phyloP scores from a whole-genome alignment of 306 rosid species.

The Inga laurina region DNA sequence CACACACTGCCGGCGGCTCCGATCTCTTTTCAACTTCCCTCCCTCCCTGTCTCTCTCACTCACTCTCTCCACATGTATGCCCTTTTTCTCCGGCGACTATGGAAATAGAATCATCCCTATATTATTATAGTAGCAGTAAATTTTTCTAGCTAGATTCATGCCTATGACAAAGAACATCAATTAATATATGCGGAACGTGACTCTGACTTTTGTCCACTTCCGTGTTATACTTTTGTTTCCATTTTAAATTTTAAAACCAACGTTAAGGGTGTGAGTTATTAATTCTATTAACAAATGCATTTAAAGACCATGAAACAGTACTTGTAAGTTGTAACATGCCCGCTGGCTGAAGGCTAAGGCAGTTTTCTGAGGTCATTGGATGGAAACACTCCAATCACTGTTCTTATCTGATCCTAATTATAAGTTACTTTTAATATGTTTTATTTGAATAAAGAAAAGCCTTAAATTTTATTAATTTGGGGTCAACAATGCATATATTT shows the following conservation, averaged over 20 bases:
- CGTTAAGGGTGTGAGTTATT: not conserved
- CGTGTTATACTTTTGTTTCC: not conserved
- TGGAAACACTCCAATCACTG: too few species aligned
- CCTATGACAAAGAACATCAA: not conserved
- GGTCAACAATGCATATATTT: too few species aligned
- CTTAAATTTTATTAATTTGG: too few species aligned
- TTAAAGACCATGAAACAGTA: not conserved
- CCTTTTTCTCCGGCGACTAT: not conserved
- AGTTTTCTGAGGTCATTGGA: too few species aligned
- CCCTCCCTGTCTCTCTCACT: not conserved
- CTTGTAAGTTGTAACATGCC: too few species aligned
- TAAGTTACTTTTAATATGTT: too few species aligned
- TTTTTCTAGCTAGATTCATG: not conserved
- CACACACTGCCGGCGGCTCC: not conserved
- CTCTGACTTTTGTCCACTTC: not conserved
- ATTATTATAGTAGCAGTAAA: too few species aligned
- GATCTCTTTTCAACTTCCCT: not conserved
- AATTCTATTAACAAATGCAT: not conserved
- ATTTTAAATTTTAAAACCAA: not conserved
- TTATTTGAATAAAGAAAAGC: too few species aligned
- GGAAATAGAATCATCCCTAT: not conserved
- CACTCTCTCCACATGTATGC: not conserved
- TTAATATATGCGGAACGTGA: not conserved
- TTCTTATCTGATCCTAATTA: too few species aligned
- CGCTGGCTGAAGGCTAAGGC: too few species aligned